phyloP scores from a whole-genome alignment of 2,329 filamentous ascomycete species.

The Dactylellina leptospora region DNA sequence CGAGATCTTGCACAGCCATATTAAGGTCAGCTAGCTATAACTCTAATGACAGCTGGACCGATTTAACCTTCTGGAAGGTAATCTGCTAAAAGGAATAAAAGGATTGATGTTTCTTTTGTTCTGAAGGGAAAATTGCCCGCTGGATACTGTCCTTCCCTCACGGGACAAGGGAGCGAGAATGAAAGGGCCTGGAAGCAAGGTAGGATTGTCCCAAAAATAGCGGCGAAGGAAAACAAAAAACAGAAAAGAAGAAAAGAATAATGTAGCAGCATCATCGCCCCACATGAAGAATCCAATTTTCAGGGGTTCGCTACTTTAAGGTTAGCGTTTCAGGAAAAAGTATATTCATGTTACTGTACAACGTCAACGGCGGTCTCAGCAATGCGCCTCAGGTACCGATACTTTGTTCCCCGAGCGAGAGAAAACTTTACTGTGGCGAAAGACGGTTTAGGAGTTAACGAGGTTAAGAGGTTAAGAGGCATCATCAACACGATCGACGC shows the following conservation, averaged over 20 bases:
- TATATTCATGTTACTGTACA: too few relatives aligned
- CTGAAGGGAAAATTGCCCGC: constrained; percentile 35
- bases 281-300: constrained; percentile 15
- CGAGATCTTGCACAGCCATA: constrained; percentile 3
- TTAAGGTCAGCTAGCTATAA: neutral
- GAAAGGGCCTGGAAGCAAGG: constrained; percentile 2
- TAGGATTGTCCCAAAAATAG: constrained; percentile 52
- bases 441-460: too few relatives aligned
- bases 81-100: neutral
- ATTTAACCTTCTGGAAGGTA: neutral
- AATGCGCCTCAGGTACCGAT: constrained; percentile 39
- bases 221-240: constrained; percentile 9
- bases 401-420: too few relatives aligned
- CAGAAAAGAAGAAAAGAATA: too few relatives aligned
- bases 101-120: constrained; percentile 3
- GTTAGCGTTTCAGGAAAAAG: too few relatives aligned
- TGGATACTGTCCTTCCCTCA: constrained; percentile 31
- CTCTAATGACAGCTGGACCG: neutral
- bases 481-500: constrained; percentile 37
- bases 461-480: too few relatives aligned
- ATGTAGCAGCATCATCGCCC: too few relatives aligned
- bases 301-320: constrained; percentile 49
- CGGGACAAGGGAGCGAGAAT: constrained; percentile 3
- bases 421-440: too few relatives aligned
- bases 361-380: neutral